phyloP scores from a whole-genome alignment of 2,329 filamentous ascomycete genomes.

The Neonectria punicea region DNA sequence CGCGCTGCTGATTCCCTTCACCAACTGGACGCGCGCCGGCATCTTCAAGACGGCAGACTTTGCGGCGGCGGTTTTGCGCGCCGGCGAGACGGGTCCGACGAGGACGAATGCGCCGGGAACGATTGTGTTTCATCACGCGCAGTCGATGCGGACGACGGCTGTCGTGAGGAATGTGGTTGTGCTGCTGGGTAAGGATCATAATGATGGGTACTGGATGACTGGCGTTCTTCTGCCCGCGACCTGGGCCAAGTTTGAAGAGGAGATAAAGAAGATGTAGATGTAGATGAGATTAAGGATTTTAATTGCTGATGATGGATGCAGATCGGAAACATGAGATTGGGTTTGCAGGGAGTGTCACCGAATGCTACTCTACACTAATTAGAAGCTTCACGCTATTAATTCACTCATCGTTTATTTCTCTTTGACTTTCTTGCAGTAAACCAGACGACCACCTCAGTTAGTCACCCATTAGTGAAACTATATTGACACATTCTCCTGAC shows the following conservation, averaged over 20 bases:
- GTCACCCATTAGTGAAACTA: too few species aligned
- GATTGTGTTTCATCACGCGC: conserved; percentile 1
- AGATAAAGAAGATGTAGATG: neutral
- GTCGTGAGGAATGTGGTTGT: neutral
- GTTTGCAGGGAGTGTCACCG: too few species aligned
- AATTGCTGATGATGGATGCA: too few species aligned
- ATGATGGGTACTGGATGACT: neutral
- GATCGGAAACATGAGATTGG: too few species aligned
- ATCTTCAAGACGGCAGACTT: conserved; percentile 1
- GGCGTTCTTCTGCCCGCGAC: neutral
- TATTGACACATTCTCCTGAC: too few species aligned
- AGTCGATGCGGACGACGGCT: neutral
- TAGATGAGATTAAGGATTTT: too few species aligned
- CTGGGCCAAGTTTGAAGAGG: neutral
- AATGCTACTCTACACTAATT: too few species aligned
- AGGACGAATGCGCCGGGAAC: neutral
- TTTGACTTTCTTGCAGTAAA: too few species aligned
- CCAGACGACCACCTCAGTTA: too few species aligned
- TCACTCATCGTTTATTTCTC: too few species aligned
- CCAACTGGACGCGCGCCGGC: conserved; percentile 14
- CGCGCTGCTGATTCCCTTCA: conserved; percentile 1
- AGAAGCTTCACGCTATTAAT: too few species aligned
- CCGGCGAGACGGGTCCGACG: neutral
- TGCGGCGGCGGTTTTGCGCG: neutral
- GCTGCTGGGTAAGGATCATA: neutral